Percentiles rank a stretch among this genome's conserved stretches.
These are phyloP conservation scores for Corniculantispora saksenae DNA, from an alignment of 2,329 filamentous ascomycete genomes.

Conservation along the genomic window DNA sequence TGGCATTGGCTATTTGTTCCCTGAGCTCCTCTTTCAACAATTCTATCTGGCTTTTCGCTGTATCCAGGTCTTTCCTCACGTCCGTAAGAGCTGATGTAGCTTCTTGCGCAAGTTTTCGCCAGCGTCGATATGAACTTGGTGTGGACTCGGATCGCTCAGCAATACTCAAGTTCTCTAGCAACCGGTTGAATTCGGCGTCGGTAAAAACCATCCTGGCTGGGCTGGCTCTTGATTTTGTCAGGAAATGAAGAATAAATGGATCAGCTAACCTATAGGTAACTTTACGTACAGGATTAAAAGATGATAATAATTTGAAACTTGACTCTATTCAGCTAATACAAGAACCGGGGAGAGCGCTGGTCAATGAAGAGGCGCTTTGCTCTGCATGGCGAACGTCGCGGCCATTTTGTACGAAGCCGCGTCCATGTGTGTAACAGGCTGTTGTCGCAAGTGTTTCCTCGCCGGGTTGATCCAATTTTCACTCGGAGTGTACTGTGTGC, in stretches of 20 bases:
- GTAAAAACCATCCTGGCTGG: not conserved
- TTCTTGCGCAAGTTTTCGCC: not conserved
- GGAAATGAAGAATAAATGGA: not conserved
- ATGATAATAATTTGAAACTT: too few relatives aligned
- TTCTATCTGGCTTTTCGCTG: not conserved
- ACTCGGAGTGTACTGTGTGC: not conserved
- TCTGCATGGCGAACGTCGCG: not conserved
- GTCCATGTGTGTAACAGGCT: slow-evolving; percentile 4
- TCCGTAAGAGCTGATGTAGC: not conserved
- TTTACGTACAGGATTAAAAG: not conserved
- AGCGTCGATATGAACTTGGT: not conserved
- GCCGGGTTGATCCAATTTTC: not conserved
- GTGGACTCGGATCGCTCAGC: not conserved
- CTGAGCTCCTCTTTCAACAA: not conserved
- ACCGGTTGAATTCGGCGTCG: not conserved
- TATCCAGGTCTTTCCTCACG: not conserved
- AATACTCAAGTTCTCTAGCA: not conserved
- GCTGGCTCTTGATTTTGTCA: not conserved
- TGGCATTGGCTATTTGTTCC: not conserved
- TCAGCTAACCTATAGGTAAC: not conserved
- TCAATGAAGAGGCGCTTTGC: not conserved
- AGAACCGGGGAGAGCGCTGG: too few relatives aligned
- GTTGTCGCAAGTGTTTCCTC: not conserved
- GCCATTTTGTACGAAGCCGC: not conserved
- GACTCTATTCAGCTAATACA: not conserved